Conservation (phyloP, 1,284 basidiomycete species). For the Takashimella tepidaria region DNA sequence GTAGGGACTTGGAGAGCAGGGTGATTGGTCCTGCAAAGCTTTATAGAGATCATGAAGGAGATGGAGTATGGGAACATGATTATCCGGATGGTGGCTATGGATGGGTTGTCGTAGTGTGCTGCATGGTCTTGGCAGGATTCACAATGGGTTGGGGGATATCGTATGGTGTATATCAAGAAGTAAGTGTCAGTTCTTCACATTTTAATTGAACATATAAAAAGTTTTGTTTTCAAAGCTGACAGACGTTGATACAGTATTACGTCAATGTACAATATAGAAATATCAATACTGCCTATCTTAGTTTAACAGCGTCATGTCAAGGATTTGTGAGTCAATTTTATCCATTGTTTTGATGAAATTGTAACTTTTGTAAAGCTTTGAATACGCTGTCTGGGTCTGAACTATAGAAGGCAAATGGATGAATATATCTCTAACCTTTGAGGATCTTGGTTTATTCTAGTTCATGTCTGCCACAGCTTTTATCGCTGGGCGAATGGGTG, state of each 20-base stretch:
- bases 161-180: conserved; percentile 33
- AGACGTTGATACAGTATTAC: conserved; percentile 26
- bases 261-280: conserved; percentile 13
- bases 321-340: conserved; percentile 3
- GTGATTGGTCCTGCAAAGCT: neutral
- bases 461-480: conserved; percentile 6
- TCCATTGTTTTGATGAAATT: neutral
- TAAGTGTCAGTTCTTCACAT: no score
- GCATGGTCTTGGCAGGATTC: conserved; percentile 24
- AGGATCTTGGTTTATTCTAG: no score
- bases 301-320: conserved; percentile 8
- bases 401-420: no score
- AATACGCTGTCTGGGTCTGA: no score
- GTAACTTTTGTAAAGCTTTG: no score
- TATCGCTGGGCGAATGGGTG: conserved; percentile 11
- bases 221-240: conserved; percentile 5
- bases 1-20: neutral
- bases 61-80: conserved; percentile 15
- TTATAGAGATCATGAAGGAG: neutral
- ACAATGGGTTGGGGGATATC: conserved; percentile 32
- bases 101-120: conserved; percentile 35
- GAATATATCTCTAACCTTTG: no score
- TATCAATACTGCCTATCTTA: conserved; percentile 19
- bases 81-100: conserved; percentile 46
- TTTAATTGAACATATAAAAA: no score